Evolutionary conservation across 306 rosid genomes (phyloP).

Genomic region (Mucuna pruriens): DNA sequence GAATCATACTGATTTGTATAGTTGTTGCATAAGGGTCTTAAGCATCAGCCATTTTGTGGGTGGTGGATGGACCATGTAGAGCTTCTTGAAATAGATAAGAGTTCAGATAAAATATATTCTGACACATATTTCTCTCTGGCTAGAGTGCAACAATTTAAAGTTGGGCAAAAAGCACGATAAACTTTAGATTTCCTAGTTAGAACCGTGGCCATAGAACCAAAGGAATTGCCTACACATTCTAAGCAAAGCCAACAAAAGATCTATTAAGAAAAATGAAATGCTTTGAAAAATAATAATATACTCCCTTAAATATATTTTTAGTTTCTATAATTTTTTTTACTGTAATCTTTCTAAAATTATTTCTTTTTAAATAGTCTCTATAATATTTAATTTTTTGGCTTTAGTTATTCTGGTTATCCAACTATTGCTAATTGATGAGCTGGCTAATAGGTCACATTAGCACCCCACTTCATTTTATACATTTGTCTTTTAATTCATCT

Average conservation of each 20-base stretch:
- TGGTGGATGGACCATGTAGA: slow-evolving; percentile 32
- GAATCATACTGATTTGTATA: slow-evolving; percentile 20
- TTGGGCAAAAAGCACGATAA: not conserved
- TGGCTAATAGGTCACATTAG: no score
- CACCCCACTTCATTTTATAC: no score
- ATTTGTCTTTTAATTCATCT: no score
- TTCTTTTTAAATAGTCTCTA: no score
- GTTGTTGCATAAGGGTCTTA: slow-evolving; percentile 27
- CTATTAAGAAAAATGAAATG: not conserved
- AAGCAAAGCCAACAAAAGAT: not conserved
- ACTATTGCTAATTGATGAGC: no score
- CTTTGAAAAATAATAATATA: not conserved
- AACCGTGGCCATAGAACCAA: not conserved
- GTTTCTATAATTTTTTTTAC: no score
- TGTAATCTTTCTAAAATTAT: no score
- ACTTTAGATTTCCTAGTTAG: not conserved
- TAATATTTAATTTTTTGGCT: no score
- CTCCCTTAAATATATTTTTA: no score
- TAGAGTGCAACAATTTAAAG: slow-evolving; percentile 15
- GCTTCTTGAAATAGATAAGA: slow-evolving; percentile 14
- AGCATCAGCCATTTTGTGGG: slow-evolving; percentile 42
- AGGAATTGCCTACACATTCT: not conserved
- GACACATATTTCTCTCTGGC: slow-evolving; percentile 28
- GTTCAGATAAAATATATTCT: not conserved
- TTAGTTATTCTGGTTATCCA: no score